Percentiles rank a stretch among this genome's conserved stretches.
These are phyloP conservation scores for Begonia masoniana DNA, from an alignment of 306 rosid genomes.

Conservation along the genomic window DNA sequence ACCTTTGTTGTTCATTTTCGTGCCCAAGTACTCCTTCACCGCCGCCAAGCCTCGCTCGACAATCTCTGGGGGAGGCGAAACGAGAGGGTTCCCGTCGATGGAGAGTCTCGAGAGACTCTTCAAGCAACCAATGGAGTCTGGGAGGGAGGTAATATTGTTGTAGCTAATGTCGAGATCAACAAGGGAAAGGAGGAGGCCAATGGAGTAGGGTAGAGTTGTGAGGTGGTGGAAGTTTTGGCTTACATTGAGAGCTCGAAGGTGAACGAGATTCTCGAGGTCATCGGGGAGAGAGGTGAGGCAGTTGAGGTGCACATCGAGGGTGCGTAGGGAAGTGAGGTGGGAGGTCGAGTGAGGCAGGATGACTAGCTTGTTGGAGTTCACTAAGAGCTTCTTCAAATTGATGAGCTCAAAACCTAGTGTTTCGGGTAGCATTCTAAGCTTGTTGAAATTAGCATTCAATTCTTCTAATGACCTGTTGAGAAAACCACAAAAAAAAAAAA, in stretches of 20 bases:
- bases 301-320: slow-evolving; percentile 62
- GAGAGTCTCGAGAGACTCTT: slow-evolving; percentile 45
- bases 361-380: slow-evolving; percentile 67
- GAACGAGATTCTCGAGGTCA: slow-evolving; percentile 65
- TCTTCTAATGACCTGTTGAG: slow-evolving; percentile 52
- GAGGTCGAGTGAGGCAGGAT: slow-evolving; percentile 54
- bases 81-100: slow-evolving; percentile 73
- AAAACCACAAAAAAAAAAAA: background rate
- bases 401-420: slow-evolving; percentile 47
- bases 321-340: slow-evolving; percentile 35
- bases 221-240: slow-evolving; percentile 91
- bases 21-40: slow-evolving; percentile 47
- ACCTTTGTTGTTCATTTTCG: slow-evolving; percentile 40
- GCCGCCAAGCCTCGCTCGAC: slow-evolving; percentile 50
- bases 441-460: slow-evolving; percentile 82
- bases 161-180: slow-evolving; percentile 71
- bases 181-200: slow-evolving; percentile 69
- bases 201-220: slow-evolving; percentile 49
- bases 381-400: slow-evolving; percentile 53
- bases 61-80: slow-evolving; percentile 49
- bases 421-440: slow-evolving; percentile 46
- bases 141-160: slow-evolving; percentile 47
- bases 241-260: slow-evolving; percentile 59
- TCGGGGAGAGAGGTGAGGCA: slow-evolving; percentile 63
- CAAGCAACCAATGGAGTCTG: slow-evolving; percentile 61